Conservation (phyloP, 495 filamentous ascomycete species). For the Hyaloscypha finlandica region DNA sequence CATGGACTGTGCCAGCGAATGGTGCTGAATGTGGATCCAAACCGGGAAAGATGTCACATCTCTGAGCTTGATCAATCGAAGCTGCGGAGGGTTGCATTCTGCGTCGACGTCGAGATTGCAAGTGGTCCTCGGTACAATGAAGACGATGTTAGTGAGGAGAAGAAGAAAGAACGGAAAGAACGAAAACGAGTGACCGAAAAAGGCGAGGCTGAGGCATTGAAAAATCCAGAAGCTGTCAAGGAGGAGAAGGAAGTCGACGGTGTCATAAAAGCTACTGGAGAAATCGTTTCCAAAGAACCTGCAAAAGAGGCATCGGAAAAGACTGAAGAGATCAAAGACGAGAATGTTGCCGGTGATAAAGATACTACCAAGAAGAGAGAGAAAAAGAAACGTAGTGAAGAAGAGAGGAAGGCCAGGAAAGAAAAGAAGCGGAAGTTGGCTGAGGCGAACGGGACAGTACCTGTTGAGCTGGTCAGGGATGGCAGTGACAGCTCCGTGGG, state of each 20-base stretch:
- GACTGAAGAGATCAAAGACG: slow-evolving; percentile 38
- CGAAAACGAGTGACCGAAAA: slow-evolving; percentile 69
- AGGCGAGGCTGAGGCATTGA: slow-evolving; percentile 68
- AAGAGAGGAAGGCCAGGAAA: slow-evolving; percentile 81
- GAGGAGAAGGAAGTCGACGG: slow-evolving; percentile 59
- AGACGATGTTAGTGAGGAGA: slow-evolving; percentile 36
- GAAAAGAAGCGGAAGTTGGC: slow-evolving; percentile 78
- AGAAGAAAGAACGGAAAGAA: slow-evolving; percentile 53
- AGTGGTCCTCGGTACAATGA: slow-evolving; percentile 57
- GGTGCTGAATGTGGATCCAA: slow-evolving; percentile 82
- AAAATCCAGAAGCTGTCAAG: slow-evolving; percentile 56
- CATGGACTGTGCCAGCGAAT: slow-evolving; percentile 68
- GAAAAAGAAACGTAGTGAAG: slow-evolving; percentile 89
- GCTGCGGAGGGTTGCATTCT: slow-evolving; percentile 86
- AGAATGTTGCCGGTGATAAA: slow-evolving; percentile 39
- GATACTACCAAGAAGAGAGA: slow-evolving; percentile 74
- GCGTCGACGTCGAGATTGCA: slow-evolving; percentile 96
- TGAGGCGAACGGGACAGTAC: slow-evolving; percentile 78
- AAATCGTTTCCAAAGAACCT: slow-evolving; percentile 39
- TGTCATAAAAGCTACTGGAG: slow-evolving; percentile 46
- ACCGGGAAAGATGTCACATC: slow-evolving; percentile 76
- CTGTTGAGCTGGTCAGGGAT: slow-evolving; percentile 72
- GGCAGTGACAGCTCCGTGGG: slow-evolving; percentile 47
- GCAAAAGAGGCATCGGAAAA: slow-evolving; percentile 33
- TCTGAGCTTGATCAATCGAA: slow-evolving; percentile 78